Base-by-base conservation (phyloP, 192 early-diverging fungal genomes). In the Backusella westeae region DNA sequence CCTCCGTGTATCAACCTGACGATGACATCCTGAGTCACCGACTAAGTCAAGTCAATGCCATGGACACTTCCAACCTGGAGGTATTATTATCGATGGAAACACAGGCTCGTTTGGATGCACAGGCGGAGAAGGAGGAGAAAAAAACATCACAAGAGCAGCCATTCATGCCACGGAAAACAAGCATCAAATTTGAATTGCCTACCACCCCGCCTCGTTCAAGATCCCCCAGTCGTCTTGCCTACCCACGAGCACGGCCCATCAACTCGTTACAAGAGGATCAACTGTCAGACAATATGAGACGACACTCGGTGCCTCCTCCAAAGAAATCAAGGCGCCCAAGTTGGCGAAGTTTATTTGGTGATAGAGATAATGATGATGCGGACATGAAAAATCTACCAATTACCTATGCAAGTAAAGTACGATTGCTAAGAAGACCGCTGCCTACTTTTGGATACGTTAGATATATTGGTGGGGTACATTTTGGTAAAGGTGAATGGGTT, bases 171-270 rank as follows among this genome's bases (percentile, higher is more conserved):
- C 76, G 80, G 1, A 73, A 73, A 32, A 73, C 72, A 4, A 68
- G 75, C n/a, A 74, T 81, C 1, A 81, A 77, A 42, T 81, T 81
- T 38, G 76, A 72, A n/a, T 41, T 81, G 5, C 80, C 80, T 38
- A 74, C 52, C 34, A 81, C 80, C 6, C 76, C 76, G 2, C 68
- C 73, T 32, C 67, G 80, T 23, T 38, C 80, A 8, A 68, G 76
- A 65, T 78, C 80, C 0, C 76, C 80, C 14, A 59, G 42, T 10
- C 6, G 32, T 12, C n/a, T 74, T 29, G 49, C 72, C 1, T 79
- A 79, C 39, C 78, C 78, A 12, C 66, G 73, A 38, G 67, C 73
- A 41, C 26, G 68, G 3, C 72, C 78, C 6, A 23, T 68, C 3
- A 49, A 73, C 0, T 73, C 72, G 6, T 49, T 75, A 21, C 74